phyloP scores from a whole-genome alignment of 495 filamentous ascomycete species.

The Xylaria castorea region DNA sequence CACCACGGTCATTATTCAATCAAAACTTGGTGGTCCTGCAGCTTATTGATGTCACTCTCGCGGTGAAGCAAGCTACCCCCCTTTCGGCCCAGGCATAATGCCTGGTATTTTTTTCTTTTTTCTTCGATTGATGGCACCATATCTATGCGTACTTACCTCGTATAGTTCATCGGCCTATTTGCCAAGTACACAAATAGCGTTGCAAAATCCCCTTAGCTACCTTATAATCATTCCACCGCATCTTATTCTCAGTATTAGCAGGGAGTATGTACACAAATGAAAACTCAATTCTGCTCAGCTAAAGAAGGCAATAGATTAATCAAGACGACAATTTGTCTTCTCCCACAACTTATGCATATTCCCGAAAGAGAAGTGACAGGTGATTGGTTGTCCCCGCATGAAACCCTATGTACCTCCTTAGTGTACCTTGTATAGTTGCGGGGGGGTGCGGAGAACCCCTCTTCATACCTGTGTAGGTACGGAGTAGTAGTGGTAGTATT shows the following conservation, averaged over 20 bases:
- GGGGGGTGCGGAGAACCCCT: constrained; percentile 14
- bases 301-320: background rate
- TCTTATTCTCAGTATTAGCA: background rate
- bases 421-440: background rate
- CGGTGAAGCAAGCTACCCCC: constrained; percentile 11
- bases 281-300: background rate
- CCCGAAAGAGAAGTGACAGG: background rate
- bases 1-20: background rate
- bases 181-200: background rate
- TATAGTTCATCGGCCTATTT: background rate
- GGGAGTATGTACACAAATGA: background rate
- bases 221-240: background rate
- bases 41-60: constrained; percentile 22
- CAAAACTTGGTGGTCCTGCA: constrained; percentile 17
- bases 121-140: background rate
- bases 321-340: background rate
- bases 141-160: background rate
- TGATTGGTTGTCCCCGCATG: background rate
- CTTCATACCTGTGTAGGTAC: too few species aligned
- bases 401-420: too few species aligned
- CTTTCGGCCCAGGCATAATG: background rate
- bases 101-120: constrained; percentile 10
- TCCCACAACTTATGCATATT: background rate
- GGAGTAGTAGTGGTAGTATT: background rate
- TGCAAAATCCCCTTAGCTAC: background rate